phyloP scores from a whole-genome alignment of 2,329 filamentous ascomycete genomes.

The Cadophora luteo-olivacea region DNA sequence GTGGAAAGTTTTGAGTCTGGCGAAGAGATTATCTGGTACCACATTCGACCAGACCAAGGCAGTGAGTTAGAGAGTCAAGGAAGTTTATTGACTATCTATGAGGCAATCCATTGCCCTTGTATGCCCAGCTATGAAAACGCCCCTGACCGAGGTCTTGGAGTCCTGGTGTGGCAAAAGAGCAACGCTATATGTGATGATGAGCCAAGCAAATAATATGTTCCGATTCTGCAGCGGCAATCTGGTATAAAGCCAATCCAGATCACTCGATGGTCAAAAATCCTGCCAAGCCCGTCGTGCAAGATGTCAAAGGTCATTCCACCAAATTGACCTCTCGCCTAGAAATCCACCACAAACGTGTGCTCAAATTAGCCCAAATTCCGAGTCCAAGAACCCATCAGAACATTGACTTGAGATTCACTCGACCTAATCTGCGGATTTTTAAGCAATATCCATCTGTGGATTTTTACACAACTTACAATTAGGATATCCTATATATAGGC shows the following conservation, averaged over 20 bases:
- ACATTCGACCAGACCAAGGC: background rate
- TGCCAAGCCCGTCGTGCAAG: conserved; percentile 15
- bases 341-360: background rate
- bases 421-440: background rate
- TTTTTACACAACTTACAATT: conserved; percentile 27
- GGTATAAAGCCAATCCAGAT: conserved; percentile 18
- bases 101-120: background rate
- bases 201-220: conserved; percentile 18
- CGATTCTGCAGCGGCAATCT: conserved; percentile 4
- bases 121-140: conserved; percentile 1
- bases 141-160: background rate
- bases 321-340: conserved; percentile 10
- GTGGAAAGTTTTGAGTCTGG: background rate
- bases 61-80: background rate
- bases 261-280: conserved; percentile 16
- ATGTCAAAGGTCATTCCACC: conserved; percentile 10
- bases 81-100: background rate
- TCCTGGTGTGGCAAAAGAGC: conserved; percentile 4
- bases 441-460: background rate
- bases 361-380: background rate
- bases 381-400: conserved; percentile 15
- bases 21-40: background rate
- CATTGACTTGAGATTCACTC: background rate
- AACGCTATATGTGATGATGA: conserved; percentile 13
- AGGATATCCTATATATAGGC: conserved; percentile 24